Evolutionary conservation across 1,284 basidiomycete genomes (phyloP).

Genomic region (Coniferiporia sulphurascens): DNA sequence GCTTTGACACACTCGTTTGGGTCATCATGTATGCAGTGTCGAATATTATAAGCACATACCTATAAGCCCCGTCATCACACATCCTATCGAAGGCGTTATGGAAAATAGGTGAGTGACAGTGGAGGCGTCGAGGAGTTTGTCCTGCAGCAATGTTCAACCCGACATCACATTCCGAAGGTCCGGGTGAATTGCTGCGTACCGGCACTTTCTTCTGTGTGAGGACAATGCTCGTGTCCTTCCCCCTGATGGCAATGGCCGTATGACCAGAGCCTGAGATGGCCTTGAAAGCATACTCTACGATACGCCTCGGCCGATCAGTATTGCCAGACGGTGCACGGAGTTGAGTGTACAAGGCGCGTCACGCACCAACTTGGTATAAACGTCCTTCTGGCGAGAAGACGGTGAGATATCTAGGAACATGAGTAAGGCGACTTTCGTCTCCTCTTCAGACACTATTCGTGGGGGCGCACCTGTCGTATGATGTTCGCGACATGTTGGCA

Average conservation of each 20-base stretch:
- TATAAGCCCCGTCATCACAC: conserved; percentile 94
- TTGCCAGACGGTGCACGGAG: not conserved
- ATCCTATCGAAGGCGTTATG: conserved; percentile 95
- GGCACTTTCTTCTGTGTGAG: conserved; percentile 99
- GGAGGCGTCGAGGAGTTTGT: conserved; percentile 94
- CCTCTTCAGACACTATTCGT: not conserved
- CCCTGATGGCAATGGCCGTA: conserved; percentile 89
- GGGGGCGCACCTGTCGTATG: conserved; percentile 62
- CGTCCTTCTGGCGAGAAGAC: conserved; percentile 95
- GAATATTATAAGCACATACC: conserved; percentile 45
- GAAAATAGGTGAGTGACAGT: conserved; percentile 96
- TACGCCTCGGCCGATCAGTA: conserved; percentile 16
- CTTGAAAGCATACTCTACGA: conserved; percentile 97
- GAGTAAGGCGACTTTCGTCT: not conserved
- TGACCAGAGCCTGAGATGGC: conserved; percentile 96
- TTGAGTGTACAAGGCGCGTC: not conserved
- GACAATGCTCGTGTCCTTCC: conserved; percentile 91
- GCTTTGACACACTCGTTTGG: conserved; percentile 44
- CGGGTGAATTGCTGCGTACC: conserved; percentile 43
- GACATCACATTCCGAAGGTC: not conserved
- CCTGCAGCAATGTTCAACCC: conserved; percentile 43
- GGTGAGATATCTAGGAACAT: conserved; percentile 66
- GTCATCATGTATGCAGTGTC: not conserved
- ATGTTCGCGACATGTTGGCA: conserved; percentile 73
- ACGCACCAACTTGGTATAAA: conserved; percentile 94